phyloP scores from a whole-genome alignment of 176 grass and related monocot species.

The Oryza meyeriana region DNA sequence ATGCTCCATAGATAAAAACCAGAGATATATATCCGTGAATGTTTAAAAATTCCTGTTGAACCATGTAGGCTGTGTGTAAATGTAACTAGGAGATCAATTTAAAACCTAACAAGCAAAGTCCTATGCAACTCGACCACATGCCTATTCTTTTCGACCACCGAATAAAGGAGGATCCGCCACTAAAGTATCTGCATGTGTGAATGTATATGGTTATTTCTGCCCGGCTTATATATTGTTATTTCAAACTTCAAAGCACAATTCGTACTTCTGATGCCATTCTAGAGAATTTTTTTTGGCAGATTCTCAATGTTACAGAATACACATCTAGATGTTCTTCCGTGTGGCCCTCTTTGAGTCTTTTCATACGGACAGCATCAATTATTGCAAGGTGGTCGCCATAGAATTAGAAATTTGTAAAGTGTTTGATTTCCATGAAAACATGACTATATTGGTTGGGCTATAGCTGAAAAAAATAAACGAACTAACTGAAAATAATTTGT shows the following conservation, averaged over 20 bases:
- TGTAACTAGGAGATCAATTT: neutral
- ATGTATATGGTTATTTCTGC: neutral
- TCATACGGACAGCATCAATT: conserved; percentile 14
- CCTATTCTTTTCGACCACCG: neutral
- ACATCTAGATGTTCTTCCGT: neutral
- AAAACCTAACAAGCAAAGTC: neutral
- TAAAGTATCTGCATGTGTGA: conserved; percentile 25
- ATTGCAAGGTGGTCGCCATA: conserved; percentile 11
- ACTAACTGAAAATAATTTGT: too few species aligned
- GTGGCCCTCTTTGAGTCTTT: conserved; percentile 1
- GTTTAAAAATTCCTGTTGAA: neutral
- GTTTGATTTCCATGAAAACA: neutral
- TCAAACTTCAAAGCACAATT: conserved; percentile 27
- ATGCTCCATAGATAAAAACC: too few species aligned
- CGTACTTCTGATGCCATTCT: neutral
- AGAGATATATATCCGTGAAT: too few species aligned
- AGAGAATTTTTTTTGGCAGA: conserved; percentile 5
- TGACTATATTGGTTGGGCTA: too few species aligned
- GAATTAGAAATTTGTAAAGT: neutral
- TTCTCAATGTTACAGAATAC: conserved; percentile 7
- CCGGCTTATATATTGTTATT: neutral
- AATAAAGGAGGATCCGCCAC: neutral
- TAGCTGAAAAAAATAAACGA: too few species aligned
- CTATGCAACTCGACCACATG: neutral
- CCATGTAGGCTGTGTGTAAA: neutral